Base-by-base conservation (phyloP, 2,329 filamentous ascomycete species). In the Aspergillus fructus region DNA sequence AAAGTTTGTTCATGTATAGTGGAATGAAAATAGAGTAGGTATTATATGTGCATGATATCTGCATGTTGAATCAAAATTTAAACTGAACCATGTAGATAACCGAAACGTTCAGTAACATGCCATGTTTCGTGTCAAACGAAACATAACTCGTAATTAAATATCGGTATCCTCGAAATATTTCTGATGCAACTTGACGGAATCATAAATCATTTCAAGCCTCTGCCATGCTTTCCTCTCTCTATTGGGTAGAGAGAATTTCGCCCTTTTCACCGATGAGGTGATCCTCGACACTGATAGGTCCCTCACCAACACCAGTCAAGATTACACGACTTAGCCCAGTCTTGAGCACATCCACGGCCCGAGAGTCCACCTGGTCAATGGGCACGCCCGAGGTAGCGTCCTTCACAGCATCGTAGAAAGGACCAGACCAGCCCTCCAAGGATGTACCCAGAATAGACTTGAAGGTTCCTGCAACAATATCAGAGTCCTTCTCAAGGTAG, bases 261-360 rank as follows among this genome's bases (percentile, higher is more conserved):
- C 89, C 89, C 55, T 85, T 82, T 70, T 87, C 88, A 62, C 83
- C 84, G 59, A 96, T 84, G 60, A 97, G 77, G 70, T 88, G 87
- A 71, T 93, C 84, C 15, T 93, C 84, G 4, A 91, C 90, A 80
- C 85, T 90, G 62, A 89, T 77, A 0, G 94, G 94, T 0, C 93
- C 94, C 72, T 96, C 91, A 1, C 94, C 94, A 43, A 99, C 94
- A 52, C 88, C 84, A 1, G 96, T 97, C 78, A 93, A 79, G 65
- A 99, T 99, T 39, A 99, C 88, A 62, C 93, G 85, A 75, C 88
- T 91, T 5, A 99, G 87, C 24, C 94, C 94, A 41, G 86, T 83
- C 77, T 87, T 87, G 63, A 99, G 75, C 37, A 85, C 80, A 47
- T 81, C 77, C 3, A 89, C 78, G n/a, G 88, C 82, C 42, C 72